A percentile compares a stretch with the other conserved stretches of the same genome.
These are phyloP conservation scores for Chlamydomonas sp. DNA, from an alignment of 139 green algal genomes.

Conservation along the genomic window DNA sequence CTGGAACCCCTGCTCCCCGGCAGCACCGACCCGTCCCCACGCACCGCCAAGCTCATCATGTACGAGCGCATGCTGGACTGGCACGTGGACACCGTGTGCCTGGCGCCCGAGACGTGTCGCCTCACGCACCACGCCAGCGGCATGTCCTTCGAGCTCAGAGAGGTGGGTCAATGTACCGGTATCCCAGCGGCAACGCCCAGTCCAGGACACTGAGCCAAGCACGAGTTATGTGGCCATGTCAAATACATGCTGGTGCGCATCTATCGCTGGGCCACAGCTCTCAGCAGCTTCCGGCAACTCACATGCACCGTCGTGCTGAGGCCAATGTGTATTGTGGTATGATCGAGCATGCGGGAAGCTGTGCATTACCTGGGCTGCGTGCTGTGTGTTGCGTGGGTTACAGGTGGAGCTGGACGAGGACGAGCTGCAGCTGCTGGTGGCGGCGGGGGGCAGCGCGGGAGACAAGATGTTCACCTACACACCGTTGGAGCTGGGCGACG, in stretches of 20 bases:
- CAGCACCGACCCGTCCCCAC: not conserved
- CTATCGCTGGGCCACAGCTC: too few species aligned
- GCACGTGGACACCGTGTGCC: not conserved
- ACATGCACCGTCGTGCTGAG: too few species aligned
- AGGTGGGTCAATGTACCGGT: not conserved
- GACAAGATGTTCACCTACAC: not conserved
- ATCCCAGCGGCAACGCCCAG: too few species aligned
- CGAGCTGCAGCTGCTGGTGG: not conserved
- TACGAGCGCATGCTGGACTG: slow-evolving; percentile 16
- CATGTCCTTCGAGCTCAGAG: slow-evolving; percentile 6
- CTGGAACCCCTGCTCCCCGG: not conserved
- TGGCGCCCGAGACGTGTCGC: not conserved
- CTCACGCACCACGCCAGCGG: slow-evolving; percentile 1
- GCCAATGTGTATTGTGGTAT: too few species aligned
- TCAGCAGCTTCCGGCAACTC: too few species aligned
- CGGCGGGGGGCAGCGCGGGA: not conserved
- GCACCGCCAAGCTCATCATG: slow-evolving; percentile 14
- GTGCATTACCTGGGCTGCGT: not conserved
- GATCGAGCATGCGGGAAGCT: not conserved
- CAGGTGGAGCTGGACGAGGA: slow-evolving; percentile 1
- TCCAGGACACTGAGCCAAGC: not conserved
- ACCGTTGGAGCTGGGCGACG: not conserved
- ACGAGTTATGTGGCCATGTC: not conserved
- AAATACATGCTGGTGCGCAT: too few species aligned
- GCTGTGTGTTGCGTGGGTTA: too few species aligned